Base-by-base conservation (phyloP, 768 basidiomycete species). In the Trametes villosa region DNA sequence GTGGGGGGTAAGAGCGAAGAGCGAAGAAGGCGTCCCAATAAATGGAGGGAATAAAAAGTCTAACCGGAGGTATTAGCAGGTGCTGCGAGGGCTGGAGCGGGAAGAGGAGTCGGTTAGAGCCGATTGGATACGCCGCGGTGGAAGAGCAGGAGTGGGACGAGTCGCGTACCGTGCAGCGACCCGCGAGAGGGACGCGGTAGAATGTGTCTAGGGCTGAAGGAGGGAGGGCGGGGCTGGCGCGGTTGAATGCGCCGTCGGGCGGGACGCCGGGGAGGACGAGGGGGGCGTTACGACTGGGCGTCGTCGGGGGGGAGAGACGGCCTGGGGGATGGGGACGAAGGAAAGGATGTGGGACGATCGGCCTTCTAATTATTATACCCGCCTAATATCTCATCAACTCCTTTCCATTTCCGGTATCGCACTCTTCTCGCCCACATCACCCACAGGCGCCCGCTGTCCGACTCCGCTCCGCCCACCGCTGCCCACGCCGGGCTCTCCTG, bases 11-110 rank as follows among this genome's bases (percentile, higher is more conserved):
- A 18, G 36, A 18, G 36, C 13, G 36, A 17, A n/a, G 22, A 24
- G 26, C 36, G 53, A 36, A 9, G 47, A 36, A 27, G 15, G 50
- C 47, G 38, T 17, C 38, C 56, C 22, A 58, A 54, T 63, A 63
- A 51, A 59, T 55, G 62, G 52, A 55, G 57, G 51, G 53, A 53
- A 63, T 63, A 63, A 63, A 58, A 56, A 57, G 55, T 62, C 60
- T 62, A 57, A 9, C 42, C 41, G 38, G 46, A 30, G 42, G 51
- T 31, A 63, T 63, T 53, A 55, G 48, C 31, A 45, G 62, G 40
- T 31, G 57, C 53, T 45, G 49, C 41, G 27, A 34, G 57, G 22
- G 46, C 52, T 59, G 47, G 46, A 48, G 18, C 40, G 13, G 6
- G 33, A 18, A 41, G 44, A 31, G 30, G 31, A 7, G 12, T 3